These are phyloP conservation scores for Fusarium hostae DNA, from an alignment of 2,329 filamentous ascomycete genomes.

Conservation along the genomic window DNA sequence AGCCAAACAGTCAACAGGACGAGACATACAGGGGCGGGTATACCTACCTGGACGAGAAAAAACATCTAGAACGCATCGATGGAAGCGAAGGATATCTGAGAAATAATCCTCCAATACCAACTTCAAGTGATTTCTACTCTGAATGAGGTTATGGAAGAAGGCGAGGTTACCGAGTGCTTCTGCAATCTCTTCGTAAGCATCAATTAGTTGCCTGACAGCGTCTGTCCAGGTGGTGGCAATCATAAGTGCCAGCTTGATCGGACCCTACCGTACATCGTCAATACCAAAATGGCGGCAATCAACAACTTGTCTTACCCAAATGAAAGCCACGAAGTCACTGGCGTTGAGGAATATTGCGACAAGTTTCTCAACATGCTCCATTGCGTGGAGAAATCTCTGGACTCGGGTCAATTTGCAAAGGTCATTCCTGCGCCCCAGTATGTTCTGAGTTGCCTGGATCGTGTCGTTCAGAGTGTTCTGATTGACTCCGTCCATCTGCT, in stretches of 20 bases:
- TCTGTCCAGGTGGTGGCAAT: not conserved
- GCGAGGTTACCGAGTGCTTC: rapidly evolving
- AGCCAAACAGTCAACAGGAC: rapidly evolving
- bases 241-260: conserved; percentile 8
- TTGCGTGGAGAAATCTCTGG: not conserved
- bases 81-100: not conserved
- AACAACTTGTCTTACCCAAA: not conserved
- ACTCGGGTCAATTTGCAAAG: not conserved
- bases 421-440: not conserved
- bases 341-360: not conserved
- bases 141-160: not conserved
- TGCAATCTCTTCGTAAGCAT: not conserved
- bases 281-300: rapidly evolving
- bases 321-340: not conserved
- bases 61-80: not conserved
- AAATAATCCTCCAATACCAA: not conserved
- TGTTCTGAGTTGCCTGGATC: not conserved
- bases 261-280: not conserved
- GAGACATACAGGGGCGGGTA: rapidly evolving
- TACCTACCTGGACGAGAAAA: not conserved
- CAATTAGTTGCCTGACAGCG: not conserved
- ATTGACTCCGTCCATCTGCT: rapidly evolving
- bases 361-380: not conserved
- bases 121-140: not conserved
- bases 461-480: rapidly evolving